phyloP scores from a whole-genome alignment of 2,329 filamentous ascomycete species.

The Rachicladosporium sp. region DNA sequence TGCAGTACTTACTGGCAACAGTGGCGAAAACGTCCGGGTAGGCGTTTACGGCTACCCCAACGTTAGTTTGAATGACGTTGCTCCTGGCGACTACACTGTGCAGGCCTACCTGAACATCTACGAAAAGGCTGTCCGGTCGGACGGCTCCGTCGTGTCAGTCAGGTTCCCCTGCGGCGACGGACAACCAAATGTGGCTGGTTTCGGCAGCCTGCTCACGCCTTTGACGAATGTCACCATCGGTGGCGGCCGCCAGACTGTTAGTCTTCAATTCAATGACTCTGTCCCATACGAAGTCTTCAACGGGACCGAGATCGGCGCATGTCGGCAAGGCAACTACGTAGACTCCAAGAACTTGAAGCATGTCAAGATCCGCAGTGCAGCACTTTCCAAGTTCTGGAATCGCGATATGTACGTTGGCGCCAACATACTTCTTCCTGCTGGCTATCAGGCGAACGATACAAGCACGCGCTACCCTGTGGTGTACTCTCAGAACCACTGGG shows the following conservation, averaged over 20 bases:
- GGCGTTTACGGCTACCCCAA: constrained; percentile 25
- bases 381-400: constrained; percentile 25
- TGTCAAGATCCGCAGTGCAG: constrained; percentile 27
- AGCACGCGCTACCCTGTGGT: constrained; percentile 24
- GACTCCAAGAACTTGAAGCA: constrained; percentile 24
- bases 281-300: constrained; percentile 15
- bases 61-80: constrained; percentile 20
- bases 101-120: constrained; percentile 26
- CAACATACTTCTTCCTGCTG: constrained; percentile 24
- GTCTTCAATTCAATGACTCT: constrained; percentile 22
- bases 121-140: constrained; percentile 24
- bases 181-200: constrained; percentile 15
- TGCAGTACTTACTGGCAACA: constrained; percentile 20
- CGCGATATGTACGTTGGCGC: constrained; percentile 26
- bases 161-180: constrained; percentile 24
- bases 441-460: constrained; percentile 22
- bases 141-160: constrained; percentile 25
- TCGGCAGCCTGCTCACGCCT: constrained; percentile 21
- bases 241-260: constrained; percentile 19
- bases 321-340: constrained; percentile 27
- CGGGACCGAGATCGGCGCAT: constrained; percentile 26
- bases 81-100: constrained; percentile 22
- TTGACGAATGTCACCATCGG: constrained; percentile 16
- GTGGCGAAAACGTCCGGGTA: constrained; percentile 13
- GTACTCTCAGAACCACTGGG: constrained; percentile 26